A percentile compares a stretch with the other conserved stretches of the same genome.
phyloP scores from a whole-genome alignment of 768 basidiomycete species.

The Tricholomella constricta region DNA sequence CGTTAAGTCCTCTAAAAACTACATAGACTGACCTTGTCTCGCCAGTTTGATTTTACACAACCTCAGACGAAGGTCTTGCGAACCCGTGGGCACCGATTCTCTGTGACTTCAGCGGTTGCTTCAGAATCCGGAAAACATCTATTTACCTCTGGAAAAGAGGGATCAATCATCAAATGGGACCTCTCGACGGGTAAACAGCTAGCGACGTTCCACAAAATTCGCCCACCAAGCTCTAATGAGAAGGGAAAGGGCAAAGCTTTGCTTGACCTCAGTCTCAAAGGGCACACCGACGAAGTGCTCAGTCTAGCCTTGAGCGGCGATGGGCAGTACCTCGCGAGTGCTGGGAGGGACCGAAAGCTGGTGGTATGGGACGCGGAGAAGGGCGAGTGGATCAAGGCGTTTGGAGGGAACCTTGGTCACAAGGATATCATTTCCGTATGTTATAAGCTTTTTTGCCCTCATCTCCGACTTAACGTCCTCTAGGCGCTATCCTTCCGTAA shows the following conservation, averaged over 20 bases:
- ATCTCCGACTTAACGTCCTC: constrained; percentile 3
- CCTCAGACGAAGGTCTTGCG: constrained; percentile 53
- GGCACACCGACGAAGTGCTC: constrained; percentile 88
- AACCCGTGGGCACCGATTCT: constrained; percentile 72
- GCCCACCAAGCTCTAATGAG: constrained; percentile 40
- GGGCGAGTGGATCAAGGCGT: constrained; percentile 75
- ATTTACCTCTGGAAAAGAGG: constrained; percentile 93
- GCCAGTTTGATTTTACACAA: constrained; percentile 58
- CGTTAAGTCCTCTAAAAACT: background rate
- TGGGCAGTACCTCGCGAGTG: constrained; percentile 84
- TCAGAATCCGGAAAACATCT: constrained; percentile 72
- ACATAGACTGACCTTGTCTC: background rate
- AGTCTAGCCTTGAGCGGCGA: constrained; percentile 83
- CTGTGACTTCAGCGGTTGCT: constrained; percentile 80
- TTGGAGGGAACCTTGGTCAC: constrained; percentile 77
- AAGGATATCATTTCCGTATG: constrained; percentile 43
- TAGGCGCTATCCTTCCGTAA: constrained; percentile 78
- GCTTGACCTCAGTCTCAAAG: constrained; percentile 47
- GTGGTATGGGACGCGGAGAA: constrained; percentile 85
- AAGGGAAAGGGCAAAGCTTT: constrained; percentile 55
- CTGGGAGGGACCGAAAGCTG: constrained; percentile 79
- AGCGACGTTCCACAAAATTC: constrained; percentile 60
- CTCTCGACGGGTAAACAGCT: constrained; percentile 63
- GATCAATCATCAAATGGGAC: constrained; percentile 86
- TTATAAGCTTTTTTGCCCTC: background rate